Evolutionary conservation across 2,329 filamentous ascomycete species (phyloP), one percentile per base, ranked within the genome.

Genomic region (Lithohypha guttulata): DNA sequence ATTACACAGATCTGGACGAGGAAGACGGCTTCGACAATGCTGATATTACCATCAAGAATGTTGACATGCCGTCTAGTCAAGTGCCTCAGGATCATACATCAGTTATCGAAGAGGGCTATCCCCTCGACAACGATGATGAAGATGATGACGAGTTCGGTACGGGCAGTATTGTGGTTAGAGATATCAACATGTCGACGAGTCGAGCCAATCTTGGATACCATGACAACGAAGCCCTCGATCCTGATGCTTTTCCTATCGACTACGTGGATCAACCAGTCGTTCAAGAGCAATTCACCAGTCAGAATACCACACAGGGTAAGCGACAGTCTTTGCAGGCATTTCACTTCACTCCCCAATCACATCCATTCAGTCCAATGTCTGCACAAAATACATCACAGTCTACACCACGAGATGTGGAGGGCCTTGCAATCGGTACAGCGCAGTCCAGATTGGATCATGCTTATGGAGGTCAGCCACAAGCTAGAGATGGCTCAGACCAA

Each of bases 91-190:
- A 21, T 6, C 31, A 15, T 11, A 11, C 20, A 18, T 7, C 13
- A n/a, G 27, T 9, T 10, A 19, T 31, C 2, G 13, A 29, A n/a
- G 35, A 39, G 19, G 35, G 23, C 11, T 15, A 31, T 64, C 42
- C 55, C 44, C 45, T 69, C 68, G 31, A 55, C 53, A 3, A 59
- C 57, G 1, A 66, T 65, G 44, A 70, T 66, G 31, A 55, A 53
- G 3, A 59, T 57, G 1, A 66, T 65, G 44, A 70, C 66, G 39
- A 68, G 68, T 51, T 70, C 66, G 26, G 60, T 61, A 45, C 67
- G 69, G 1, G 64, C 51, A 1, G 64, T 63, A 50, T 70, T 66
- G 44, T 71, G 68, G 52, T 73, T 20, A 41, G 19, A 20, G 28
- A 41, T 22, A 41, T 34, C 23, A 30, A 41, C 14, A 17, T 41